Conservation (phyloP, 2,329 filamentous ascomycete species). For the Verticillium nonalfalfae region DNA sequence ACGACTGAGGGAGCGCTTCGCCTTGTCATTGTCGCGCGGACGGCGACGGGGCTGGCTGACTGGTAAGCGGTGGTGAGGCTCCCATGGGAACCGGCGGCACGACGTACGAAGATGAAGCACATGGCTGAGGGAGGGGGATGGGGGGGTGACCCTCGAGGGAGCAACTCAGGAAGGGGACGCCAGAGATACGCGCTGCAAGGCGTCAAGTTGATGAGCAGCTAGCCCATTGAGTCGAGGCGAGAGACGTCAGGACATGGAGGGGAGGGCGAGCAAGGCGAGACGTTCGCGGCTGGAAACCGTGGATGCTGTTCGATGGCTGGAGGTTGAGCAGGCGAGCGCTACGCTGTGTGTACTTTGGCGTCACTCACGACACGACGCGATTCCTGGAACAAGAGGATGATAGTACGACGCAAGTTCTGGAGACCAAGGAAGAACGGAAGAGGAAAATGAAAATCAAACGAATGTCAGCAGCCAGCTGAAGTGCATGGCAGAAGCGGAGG, state of each 20-base stretch:
- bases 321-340: neutral
- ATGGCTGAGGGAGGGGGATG: neutral
- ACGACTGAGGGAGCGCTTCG: constrained; percentile 13
- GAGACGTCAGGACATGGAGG: neutral
- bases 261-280: neutral
- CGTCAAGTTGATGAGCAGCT: neutral
- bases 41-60: constrained; percentile 8
- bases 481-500: neutral
- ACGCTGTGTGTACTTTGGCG: neutral
- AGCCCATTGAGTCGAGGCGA: neutral
- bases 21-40: neutral
- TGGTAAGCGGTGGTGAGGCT: neutral
- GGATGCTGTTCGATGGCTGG: neutral
- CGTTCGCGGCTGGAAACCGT: neutral
- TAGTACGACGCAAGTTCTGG: neutral
- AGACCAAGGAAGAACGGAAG: neutral
- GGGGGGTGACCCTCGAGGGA: neutral
- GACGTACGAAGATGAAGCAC: constrained; percentile 15
- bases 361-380: neutral
- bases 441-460: neutral
- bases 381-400: no score
- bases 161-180: neutral
- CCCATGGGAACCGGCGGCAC: neutral
- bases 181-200: neutral
- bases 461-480: neutral